Percentiles rank a stretch among this genome's conserved stretches.
Evolutionary conservation across 306 rosid species (phyloP).

Genomic region (Dryas alaskensis): DNA sequence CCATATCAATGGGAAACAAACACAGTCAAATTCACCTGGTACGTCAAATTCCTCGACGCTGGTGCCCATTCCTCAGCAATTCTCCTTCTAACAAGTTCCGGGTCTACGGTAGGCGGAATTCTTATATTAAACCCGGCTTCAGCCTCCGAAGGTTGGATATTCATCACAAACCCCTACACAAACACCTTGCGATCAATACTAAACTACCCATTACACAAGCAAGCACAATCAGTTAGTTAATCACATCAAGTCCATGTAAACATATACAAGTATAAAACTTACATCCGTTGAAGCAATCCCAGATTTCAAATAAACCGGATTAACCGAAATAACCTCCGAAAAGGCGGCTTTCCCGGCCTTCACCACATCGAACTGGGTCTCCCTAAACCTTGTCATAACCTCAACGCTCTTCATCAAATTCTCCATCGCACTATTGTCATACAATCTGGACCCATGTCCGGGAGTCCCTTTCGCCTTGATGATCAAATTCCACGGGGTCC

Average conservation of each 20-base stretch:
- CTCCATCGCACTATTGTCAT: slow-evolving; percentile 74
- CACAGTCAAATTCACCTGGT: slow-evolving; percentile 43
- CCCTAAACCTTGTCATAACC: slow-evolving; percentile 58
- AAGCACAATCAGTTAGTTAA: not conserved
- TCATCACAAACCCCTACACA: slow-evolving; percentile 80
- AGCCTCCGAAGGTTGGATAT: slow-evolving; percentile 88
- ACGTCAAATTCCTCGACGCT: slow-evolving; percentile 65
- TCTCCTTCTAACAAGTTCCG: slow-evolving; percentile 57
- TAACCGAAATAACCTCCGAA: slow-evolving; percentile 81
- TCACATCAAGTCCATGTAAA: not conserved
- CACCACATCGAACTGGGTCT: slow-evolving; percentile 70
- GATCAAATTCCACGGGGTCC: slow-evolving; percentile 73
- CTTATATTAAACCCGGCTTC: slow-evolving; percentile 86
- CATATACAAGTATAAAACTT: slow-evolving; percentile 25
- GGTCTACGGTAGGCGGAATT: slow-evolving; percentile 65
- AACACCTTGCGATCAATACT: not conserved
- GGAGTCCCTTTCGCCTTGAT: slow-evolving; percentile 60
- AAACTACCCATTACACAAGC: not conserved
- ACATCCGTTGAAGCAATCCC: slow-evolving; percentile 57
- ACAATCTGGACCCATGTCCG: slow-evolving; percentile 82
- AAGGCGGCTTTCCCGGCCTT: slow-evolving; percentile 67
- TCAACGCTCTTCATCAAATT: slow-evolving; percentile 86
- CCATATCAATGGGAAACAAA: not conserved
- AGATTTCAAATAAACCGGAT: slow-evolving; percentile 75
- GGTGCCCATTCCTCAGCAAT: slow-evolving; percentile 89